These are phyloP conservation scores for Hura crepitans DNA, from an alignment of 441 rosid species.

Conservation along the genomic window DNA sequence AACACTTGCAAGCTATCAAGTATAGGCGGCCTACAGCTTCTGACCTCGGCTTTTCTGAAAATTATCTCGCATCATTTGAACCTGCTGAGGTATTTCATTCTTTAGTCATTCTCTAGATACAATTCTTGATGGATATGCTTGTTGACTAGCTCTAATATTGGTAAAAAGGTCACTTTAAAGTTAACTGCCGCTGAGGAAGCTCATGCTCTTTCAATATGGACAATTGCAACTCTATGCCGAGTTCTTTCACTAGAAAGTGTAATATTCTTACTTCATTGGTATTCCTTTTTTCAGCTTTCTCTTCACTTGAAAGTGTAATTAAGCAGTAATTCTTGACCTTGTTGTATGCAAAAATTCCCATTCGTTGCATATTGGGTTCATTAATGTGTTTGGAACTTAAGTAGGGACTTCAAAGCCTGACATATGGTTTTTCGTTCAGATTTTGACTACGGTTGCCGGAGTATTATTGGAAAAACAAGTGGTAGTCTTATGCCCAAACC, in stretches of 20 bases:
- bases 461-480: slow-evolving; percentile 85
- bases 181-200: slow-evolving; percentile 92
- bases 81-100: slow-evolving; percentile 55
- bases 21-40: slow-evolving; percentile 64
- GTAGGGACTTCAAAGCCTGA: slow-evolving; percentile 23
- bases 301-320: too few relatives aligned
- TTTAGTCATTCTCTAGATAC: slow-evolving; percentile 16
- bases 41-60: slow-evolving; percentile 51
- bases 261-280: slow-evolving; percentile 30
- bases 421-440: slow-evolving; percentile 40
- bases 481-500: slow-evolving; percentile 72
- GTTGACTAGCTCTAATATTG: slow-evolving; percentile 27
- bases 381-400: too few relatives aligned
- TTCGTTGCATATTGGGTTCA: too few relatives aligned
- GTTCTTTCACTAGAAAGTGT: slow-evolving; percentile 91
- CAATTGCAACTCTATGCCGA: slow-evolving; percentile 91
- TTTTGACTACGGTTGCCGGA: slow-evolving; percentile 74
- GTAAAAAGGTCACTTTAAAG: slow-evolving; percentile 57
- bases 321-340: too few relatives aligned
- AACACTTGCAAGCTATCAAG: slow-evolving; percentile 79
- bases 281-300: too few relatives aligned
- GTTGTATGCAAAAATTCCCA: not conserved
- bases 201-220: slow-evolving; percentile 82
- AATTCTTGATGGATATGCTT: slow-evolving; percentile 17
- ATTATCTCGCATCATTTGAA: slow-evolving; percentile 41